Evolutionary conservation across 1,284 basidiomycete species (phyloP), one percentile per base, ranked within the genome.

Genomic region (Waitea zeae): DNA sequence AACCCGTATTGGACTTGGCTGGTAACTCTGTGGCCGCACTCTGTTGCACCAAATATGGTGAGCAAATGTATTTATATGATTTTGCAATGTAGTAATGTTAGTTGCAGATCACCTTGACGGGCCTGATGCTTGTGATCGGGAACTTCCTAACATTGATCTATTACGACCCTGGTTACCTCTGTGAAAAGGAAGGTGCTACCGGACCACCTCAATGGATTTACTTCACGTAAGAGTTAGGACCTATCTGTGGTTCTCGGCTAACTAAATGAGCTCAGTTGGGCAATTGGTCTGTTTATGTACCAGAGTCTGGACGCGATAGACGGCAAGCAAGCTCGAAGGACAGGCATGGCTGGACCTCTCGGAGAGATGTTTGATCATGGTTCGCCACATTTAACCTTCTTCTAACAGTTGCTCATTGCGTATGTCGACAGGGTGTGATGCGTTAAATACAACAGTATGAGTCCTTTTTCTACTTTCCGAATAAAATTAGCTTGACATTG

Each of bases 361-460:
- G 93, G 93, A 13, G 87, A 96, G 53, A 76, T 95, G 68, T 97
- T 97, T 51, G 93, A 98, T 54, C 93, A 98, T 55, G 95, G 90
- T 66, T n/a, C n/a, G n/a, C n/a, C n/a, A n/a, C n/a, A n/a, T n/a
- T n/a, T n/a, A n/a, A n/a, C n/a, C n/a, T n/a, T n/a, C n/a, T n/a
- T n/a, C n/a, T n/a, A n/a, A n/a, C n/a, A n/a, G n/a, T n/a, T n/a
- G n/a, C n/a, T n/a, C n/a, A n/a, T n/a, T n/a, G n/a, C n/a, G n/a
- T n/a, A n/a, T n/a, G n/a, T n/a, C n/a, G n/a, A n/a, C n/a, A n/a
- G n/a, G n/a, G n/a, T 87, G 80, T 45, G 86, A 90, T 49, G 90
- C 92, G 0, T 62, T 98, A 43, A 97, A 97, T 53, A 97, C 93
- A 1, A 93, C 88, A 37, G 84, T 88, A 48, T 45, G 66, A 38